Conservation (phyloP, 2,329 filamentous ascomycete genomes). For the Tolypocladium amazonense region DNA sequence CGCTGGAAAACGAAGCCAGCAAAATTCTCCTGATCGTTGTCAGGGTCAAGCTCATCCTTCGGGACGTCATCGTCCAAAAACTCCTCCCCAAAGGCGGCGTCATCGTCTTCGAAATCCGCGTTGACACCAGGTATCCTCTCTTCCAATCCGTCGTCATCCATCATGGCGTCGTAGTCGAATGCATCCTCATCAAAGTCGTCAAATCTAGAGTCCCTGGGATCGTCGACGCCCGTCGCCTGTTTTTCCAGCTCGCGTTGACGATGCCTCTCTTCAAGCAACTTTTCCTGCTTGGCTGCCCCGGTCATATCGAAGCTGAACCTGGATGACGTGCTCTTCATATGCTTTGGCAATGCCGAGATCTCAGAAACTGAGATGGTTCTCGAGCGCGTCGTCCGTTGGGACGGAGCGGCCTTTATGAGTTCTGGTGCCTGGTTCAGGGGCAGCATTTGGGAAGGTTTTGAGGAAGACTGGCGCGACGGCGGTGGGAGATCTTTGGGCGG, state of each 20-base stretch:
- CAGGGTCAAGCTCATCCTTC: slow-evolving; percentile 28
- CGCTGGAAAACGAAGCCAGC: slow-evolving; percentile 48
- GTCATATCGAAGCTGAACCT: slow-evolving; percentile 77
- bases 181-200: slow-evolving; percentile 53
- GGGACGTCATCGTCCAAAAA: slow-evolving; percentile 11
- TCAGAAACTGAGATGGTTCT: slow-evolving; percentile 42
- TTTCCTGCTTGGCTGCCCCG: slow-evolving; percentile 56
- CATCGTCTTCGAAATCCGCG: slow-evolving; percentile 9
- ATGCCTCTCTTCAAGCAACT: slow-evolving; percentile 62
- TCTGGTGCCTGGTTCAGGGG: slow-evolving; percentile 9
- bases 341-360: slow-evolving; percentile 42
- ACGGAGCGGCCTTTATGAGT: slow-evolving; percentile 11
- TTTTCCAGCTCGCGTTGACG: slow-evolving; percentile 55
- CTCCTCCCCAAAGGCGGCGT: neutral
- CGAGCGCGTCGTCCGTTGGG: slow-evolving; percentile 28
- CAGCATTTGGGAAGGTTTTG: slow-evolving; percentile 9
- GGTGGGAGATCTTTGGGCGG: slow-evolving; percentile 24
- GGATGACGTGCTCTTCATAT: slow-evolving; percentile 68
- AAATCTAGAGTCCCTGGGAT: slow-evolving; percentile 39
- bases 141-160: slow-evolving; percentile 55
- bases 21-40: slow-evolving; percentile 51
- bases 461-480: slow-evolving; percentile 7
- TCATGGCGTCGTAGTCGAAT: slow-evolving; percentile 53
- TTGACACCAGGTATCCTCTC: slow-evolving; percentile 55
- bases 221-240: slow-evolving; percentile 28